Evolutionary conservation across 192 early-diverging fungal species (phyloP), one percentile per base, ranked within the genome.

Genomic region (Backusella circina): DNA sequence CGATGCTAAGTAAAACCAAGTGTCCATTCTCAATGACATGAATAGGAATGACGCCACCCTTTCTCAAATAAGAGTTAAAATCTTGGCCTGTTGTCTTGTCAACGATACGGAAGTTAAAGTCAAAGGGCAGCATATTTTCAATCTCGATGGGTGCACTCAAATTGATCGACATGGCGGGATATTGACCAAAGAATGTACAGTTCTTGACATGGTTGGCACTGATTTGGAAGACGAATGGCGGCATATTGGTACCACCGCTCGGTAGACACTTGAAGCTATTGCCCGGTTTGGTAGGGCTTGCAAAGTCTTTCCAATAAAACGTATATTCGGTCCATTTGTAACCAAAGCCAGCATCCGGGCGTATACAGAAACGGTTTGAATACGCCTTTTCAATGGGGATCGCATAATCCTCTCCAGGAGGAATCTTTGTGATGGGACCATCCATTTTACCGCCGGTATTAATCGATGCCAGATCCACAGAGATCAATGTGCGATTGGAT

Each of bases 71-170:
- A 4, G 90, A 90, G 5, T 84, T 81, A 79, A 90, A 89, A 66
- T 95, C 87, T 78, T 95, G 91, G 21, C 83, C 77, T 2, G 87
- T 86, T 13, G 88, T 87, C 71, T 91, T 90, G 78, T 96, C 96
- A 65, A 90, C 81, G 13, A 99, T 87, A n/a, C 83, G 84, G 67
- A 95, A 94, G 21, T 88, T 86, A 76, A 96, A 84, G 69, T 95
- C 88, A 79, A 93, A 98, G 0, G 98, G 98, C 35, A 99, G 83
- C 26, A 98, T 83, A 74, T 99, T 99, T 85, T 99, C 98, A 32
- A 99, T 86, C 83, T 95, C 93, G 13, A 95, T 84, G 15, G 93
- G 93, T 32, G 92, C 89, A 50, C 88, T 90, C 75, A 95, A 79
- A 3, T 89, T 89, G 69, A 95, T 88, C 3, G 87, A 82, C 90